Conservation (phyloP, 2,329 filamentous ascomycete genomes). For the Esteya vermicola region DNA sequence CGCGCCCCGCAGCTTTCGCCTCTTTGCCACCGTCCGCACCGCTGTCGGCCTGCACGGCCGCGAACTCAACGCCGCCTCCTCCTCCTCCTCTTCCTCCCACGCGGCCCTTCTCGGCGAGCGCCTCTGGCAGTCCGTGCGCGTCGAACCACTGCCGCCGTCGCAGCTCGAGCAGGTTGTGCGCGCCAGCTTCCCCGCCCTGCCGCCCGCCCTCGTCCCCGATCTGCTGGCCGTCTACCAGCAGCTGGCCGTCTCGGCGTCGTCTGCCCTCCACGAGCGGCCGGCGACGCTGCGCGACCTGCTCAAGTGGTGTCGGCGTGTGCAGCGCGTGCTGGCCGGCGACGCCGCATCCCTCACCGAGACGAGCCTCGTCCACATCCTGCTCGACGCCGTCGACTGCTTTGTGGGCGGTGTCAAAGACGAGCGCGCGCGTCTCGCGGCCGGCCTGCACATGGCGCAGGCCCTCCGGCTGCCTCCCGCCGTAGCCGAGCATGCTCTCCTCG, state of each 20-base stretch:
- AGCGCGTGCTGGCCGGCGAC: slow-evolving; percentile 52
- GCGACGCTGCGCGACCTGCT: slow-evolving; percentile 57
- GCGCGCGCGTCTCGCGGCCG: slow-evolving; percentile 43
- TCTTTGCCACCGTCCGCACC: slow-evolving; percentile 83
- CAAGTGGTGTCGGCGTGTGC: slow-evolving; percentile 77
- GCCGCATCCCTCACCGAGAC: slow-evolving; percentile 41
- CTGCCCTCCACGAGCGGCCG: slow-evolving; percentile 31
- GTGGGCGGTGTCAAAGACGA: slow-evolving; percentile 62
- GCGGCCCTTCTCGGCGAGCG: slow-evolving; percentile 70
- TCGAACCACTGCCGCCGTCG: slow-evolving; percentile 47
- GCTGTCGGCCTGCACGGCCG: slow-evolving; percentile 52
- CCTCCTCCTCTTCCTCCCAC: no score
- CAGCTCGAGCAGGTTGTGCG: slow-evolving; percentile 67
- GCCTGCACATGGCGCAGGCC: slow-evolving; percentile 64
- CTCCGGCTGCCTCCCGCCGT: slow-evolving; percentile 77
- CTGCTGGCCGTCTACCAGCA: slow-evolving; percentile 47
- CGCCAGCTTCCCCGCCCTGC: slow-evolving; percentile 55
- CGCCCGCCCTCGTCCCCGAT: slow-evolving; percentile 43
- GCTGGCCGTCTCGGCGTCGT: slow-evolving; percentile 20
- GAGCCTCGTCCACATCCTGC: slow-evolving; percentile 70
- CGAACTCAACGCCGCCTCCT: slow-evolving; percentile 41
- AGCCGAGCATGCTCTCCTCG: slow-evolving; percentile 60
- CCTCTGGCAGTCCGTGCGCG: slow-evolving; percentile 69
- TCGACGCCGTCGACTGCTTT: slow-evolving; percentile 90
- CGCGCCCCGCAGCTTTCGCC: slow-evolving; percentile 72